Base-by-base conservation (phyloP, 202 grass and related monocot genomes). In the Cymbopogon flexuosus region DNA sequence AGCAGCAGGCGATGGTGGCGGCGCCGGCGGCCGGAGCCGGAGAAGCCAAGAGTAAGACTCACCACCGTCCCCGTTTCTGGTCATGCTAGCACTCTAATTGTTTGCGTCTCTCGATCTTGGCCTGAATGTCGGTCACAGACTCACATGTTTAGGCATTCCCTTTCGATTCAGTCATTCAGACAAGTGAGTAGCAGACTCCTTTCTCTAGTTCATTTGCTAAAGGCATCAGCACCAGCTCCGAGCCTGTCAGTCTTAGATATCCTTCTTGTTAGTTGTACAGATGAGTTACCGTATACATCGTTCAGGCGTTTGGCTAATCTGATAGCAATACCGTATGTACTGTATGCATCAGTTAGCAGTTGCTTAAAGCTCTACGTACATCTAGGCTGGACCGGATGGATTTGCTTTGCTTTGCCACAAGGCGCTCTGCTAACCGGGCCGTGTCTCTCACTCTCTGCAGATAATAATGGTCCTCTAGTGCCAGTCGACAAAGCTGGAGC, bases 41-140 rank as follows among this genome's bases (percentile, higher is more conserved):
- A 68, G 84, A 30, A 6, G 29, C 30, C 39, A 35, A 68, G 37
- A 66, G 84, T 80, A 79, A 85, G 84, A 35, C 5, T 9, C 49
- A 3, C 5, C 9, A 9, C 11, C 4, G 10, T 0, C 36, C 4
- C 3, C 43, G 1, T 41, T 16, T 31, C 6, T 35, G 46, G 3
- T 72, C 39, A 14, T 65, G 59, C 59, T 62, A 62, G 12, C 24
- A 13, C 11, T 8, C 33, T 2, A 8, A 13, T 64, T 64, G 14
- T 8, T 31, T 19, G 5, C 7, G 41, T 23, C 15, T 67, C 14
- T n/a, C n/a, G n/a, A n/a, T 43, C 5, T 10, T 54, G 36, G 61
- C 6, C 60, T 31, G 27, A 23, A 10, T 75, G 27, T 66, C 2
- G 3, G 12, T 3, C 43, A 43, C 11, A 13, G 0, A 11, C 41